Evolutionary conservation across 768 basidiomycete genomes (phyloP).

Genomic region (Tulasnella sp.): DNA sequence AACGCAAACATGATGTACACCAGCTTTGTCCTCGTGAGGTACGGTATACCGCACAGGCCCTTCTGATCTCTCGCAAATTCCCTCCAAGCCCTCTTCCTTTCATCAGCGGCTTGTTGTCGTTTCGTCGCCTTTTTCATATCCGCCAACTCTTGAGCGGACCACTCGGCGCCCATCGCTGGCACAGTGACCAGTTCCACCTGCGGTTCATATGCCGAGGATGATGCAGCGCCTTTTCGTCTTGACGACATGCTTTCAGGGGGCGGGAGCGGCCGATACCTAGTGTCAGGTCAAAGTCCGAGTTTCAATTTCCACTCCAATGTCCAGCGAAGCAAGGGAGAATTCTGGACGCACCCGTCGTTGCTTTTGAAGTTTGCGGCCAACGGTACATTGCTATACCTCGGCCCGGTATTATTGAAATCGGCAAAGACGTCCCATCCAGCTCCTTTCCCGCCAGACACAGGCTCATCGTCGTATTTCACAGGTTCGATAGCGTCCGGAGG

Average conservation of each 20-base stretch:
- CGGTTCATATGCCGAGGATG: constrained; percentile 29
- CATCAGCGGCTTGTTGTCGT: constrained; percentile 39
- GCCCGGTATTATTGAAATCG: constrained; percentile 82
- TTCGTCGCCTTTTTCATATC: constrained; percentile 64
- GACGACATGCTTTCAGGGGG: constrained; percentile 7
- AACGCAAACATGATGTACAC: constrained; percentile 45
- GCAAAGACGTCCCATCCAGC: constrained; percentile 71
- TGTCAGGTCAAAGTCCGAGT: not conserved
- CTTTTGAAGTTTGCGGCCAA: constrained; percentile 38
- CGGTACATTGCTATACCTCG: constrained; percentile 52
- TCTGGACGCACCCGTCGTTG: constrained; percentile 19
- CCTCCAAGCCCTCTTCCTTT: constrained; percentile 40
- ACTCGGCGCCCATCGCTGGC: constrained; percentile 84
- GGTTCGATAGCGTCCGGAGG: constrained; percentile 11
- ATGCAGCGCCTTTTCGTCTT: not conserved
- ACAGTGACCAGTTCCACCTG: constrained; percentile 82
- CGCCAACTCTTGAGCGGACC: constrained; percentile 68
- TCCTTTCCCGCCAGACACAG: constrained; percentile 58
- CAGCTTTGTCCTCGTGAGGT: constrained; percentile 61
- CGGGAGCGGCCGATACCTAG: constrained; percentile 20
- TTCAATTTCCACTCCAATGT: no score
- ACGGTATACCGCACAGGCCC: constrained; percentile 63
- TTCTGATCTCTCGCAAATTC: constrained; percentile 70
- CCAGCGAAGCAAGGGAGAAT: no score
- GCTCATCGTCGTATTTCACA: constrained; percentile 38